Percentiles rank a stretch among this genome's conserved stretches.
These are phyloP conservation scores for Sarcodon sp. DNA, from an alignment of 768 basidiomycete genomes.

Conservation along the genomic window DNA sequence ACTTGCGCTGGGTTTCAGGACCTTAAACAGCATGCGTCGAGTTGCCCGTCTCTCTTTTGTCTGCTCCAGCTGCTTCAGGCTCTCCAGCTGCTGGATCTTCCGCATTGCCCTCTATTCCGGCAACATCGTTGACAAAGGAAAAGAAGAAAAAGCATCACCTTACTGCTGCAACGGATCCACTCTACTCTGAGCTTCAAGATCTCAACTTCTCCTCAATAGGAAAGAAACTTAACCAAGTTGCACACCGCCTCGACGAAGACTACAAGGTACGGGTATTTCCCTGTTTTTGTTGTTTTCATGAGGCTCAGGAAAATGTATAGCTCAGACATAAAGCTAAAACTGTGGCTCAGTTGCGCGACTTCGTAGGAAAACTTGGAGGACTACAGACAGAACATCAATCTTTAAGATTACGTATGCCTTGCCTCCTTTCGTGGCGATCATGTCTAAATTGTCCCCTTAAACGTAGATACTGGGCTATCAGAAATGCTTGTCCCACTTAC, in stretches of 20 bases:
- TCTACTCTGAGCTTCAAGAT: conserved; percentile 78
- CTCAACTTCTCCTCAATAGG: conserved; percentile 89
- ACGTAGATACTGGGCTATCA: conserved; percentile 83
- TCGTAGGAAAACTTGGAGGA: conserved; percentile 90
- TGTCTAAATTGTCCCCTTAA: not conserved
- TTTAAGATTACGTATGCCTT: conserved; percentile 67
- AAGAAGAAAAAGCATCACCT: conserved; percentile 86
- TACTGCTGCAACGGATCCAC: conserved; percentile 61
- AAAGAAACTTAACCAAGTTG: conserved; percentile 64
- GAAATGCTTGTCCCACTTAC: conserved; percentile 83
- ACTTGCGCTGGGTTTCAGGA: conserved; percentile 3
- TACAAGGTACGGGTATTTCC: conserved; percentile 51
- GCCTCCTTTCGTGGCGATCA: conserved; percentile 1
- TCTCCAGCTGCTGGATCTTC: conserved; percentile 15
- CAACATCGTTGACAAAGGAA: conserved; percentile 48
- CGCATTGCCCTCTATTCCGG: conserved; percentile 19
- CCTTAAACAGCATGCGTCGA: conserved; percentile 55
- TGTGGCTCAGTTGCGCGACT: conserved; percentile 82
- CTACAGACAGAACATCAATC: conserved; percentile 88
- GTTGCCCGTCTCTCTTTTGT: conserved; percentile 58
- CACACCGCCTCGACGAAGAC: conserved; percentile 79
- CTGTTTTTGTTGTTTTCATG: not conserved
- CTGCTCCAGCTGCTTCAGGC: conserved; percentile 33
- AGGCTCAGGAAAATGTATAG: conserved; percentile 20
- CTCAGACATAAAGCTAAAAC: conserved; percentile 82